Base-by-base conservation (phyloP, 164 flowering plant species). In the Vitis vinifera region DNA sequence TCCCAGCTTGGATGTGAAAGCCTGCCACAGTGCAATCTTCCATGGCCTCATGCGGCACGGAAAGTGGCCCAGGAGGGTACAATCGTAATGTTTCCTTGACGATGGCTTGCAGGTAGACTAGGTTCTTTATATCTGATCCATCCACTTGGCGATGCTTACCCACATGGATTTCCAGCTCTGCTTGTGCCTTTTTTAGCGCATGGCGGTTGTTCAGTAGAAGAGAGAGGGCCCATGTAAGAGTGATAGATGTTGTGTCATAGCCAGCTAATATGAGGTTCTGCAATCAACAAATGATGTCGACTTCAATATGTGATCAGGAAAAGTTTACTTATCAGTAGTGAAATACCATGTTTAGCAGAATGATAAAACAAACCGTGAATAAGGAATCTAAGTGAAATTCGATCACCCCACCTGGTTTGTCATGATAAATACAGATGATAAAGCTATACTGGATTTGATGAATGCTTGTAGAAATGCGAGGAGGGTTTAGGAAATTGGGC, bases 21-120 rank as follows among this genome's bases (percentile, higher is more conserved):
- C 82, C 82, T 3, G 69, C 78, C 1, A 81, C 19, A 11, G 7
- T 27, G 75, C 80, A 76, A 56, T 76, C 76, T 49, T 69, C 76
- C 12, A 62, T 57, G n/a, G 82, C 68, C 31, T 65, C 68, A 1
- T 71, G 75, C 13, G 78, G 77, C 3, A 23, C 69, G 17, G 59
- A 53, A 23, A 76, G 17, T 13, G 77, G 79, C 3, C 49, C 67
- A 0, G 75, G 53, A 49, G 82, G 82, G 70, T 62, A 72, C 5
- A 69, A 50, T 17, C 74, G 65, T 51, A 72, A 5, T 5, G 73
- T 55, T 68, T 76, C 80, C 9, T 79, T 74, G 51, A 74, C 50
- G 14, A 71, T 71, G 50, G 83, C 83, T 61, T 76, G 75, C 10
- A 80, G 53, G 61, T 76, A 80, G 29, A 49, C 13, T 8, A 76